Evolutionary conservation across 306 rosid genomes (phyloP).

Genomic region (Lablab purpureus): DNA sequence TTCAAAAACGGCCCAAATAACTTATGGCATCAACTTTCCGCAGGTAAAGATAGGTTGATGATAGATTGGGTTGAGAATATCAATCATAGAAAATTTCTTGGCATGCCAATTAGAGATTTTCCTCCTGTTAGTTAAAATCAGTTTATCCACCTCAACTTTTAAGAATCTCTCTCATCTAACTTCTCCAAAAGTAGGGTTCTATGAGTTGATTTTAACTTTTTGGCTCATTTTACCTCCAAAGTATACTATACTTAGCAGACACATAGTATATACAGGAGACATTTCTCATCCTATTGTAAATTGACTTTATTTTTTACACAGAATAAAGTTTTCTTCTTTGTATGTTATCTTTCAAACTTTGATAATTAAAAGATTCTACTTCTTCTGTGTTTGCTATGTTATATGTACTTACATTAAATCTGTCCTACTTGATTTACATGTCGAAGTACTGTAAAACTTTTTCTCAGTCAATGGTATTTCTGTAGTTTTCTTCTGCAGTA

Average conservation of each 20-base stretch:
- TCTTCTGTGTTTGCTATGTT: too few relatives aligned
- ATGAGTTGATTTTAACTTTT: too few relatives aligned
- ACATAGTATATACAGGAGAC: too few relatives aligned
- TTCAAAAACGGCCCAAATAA: conserved; percentile 60
- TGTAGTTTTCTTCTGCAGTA: background rate
- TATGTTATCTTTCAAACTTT: too few relatives aligned
- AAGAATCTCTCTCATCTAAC: background rate
- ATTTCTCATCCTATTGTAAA: too few relatives aligned
- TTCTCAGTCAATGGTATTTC: background rate
- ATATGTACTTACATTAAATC: background rate
- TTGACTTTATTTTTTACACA: too few relatives aligned
- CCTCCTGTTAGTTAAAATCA: background rate
- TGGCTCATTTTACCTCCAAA: too few relatives aligned
- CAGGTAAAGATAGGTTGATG: conserved; percentile 62
- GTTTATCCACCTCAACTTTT: background rate
- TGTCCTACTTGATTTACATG: background rate
- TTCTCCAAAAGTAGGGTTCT: background rate
- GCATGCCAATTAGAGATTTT: conserved; percentile 31
- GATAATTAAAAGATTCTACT: too few relatives aligned
- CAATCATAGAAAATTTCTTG: background rate
- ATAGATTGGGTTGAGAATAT: conserved; percentile 38
- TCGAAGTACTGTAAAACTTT: background rate
- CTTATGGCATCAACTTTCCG: conserved; percentile 79
- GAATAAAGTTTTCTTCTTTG: too few relatives aligned
- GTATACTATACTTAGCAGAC: too few relatives aligned